These are phyloP conservation scores for Candida manassasensis DNA, from an alignment of 805 yeast genomes.

Conservation along the genomic window DNA sequence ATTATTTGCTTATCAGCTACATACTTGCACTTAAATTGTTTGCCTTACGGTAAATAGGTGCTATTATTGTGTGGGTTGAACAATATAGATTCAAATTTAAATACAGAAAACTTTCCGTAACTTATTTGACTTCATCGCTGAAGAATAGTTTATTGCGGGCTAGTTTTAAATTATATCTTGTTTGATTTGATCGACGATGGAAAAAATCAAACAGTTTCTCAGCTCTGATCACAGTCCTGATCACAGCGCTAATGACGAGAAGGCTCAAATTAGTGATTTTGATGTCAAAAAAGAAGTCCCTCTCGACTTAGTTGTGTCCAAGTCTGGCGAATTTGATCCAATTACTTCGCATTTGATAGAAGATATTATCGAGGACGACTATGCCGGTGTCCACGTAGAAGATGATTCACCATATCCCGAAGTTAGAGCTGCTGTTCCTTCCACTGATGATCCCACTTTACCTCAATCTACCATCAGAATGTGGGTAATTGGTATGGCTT, in stretches of 20 bases:
- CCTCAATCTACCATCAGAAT: slow-evolving; percentile 53
- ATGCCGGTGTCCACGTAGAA: slow-evolving; percentile 39
- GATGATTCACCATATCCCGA: slow-evolving; percentile 55
- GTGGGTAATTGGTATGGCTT: slow-evolving; percentile 46
- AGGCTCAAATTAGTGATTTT: slow-evolving; percentile 7
- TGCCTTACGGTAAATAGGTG: too few species aligned
- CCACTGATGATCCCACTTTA: slow-evolving; percentile 45
- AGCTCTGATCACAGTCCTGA: neutral
- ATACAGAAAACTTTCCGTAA: too few species aligned
- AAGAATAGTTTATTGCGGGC: too few species aligned
- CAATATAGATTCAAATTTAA: too few species aligned
- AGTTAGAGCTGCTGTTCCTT: slow-evolving; percentile 58
- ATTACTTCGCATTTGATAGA: slow-evolving; percentile 22
- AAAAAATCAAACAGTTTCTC: neutral
- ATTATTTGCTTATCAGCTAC: too few species aligned
- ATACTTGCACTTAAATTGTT: too few species aligned
- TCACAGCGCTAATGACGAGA: slow-evolving; percentile 3
- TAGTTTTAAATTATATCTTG: too few species aligned
- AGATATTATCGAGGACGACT: slow-evolving; percentile 26
- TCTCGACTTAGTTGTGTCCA: slow-evolving; percentile 14
- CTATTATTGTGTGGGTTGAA: too few species aligned
- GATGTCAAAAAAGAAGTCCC: slow-evolving; percentile 10
- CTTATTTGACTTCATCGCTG: too few species aligned
- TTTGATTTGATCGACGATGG: too few species aligned
- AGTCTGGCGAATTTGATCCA: slow-evolving; percentile 31